Base-by-base conservation (phyloP, 1,284 basidiomycete genomes). In the Limonomyces culmigenus region DNA sequence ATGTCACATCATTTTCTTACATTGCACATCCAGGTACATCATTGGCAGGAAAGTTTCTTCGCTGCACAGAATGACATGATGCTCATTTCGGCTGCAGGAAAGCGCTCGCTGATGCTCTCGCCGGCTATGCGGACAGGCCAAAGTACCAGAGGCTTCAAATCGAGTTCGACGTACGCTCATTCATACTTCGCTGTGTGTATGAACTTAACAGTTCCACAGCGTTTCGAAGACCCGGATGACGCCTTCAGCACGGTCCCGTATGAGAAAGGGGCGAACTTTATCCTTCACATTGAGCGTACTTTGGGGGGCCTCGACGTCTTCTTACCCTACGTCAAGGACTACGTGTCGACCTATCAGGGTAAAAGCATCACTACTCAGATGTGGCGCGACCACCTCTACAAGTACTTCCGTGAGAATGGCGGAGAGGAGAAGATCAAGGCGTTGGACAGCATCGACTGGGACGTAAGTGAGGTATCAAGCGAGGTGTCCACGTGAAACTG, bases 201-300 rank as follows among this genome's bases (percentile, higher is more conserved):
- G n/a, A n/a, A n/a, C n/a, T n/a, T n/a, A n/a, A n/a, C n/a, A n/a
- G n/a, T n/a, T n/a, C n/a, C n/a, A n/a, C n/a, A n/a, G n/a, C n/a
- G n/a, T n/a, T n/a, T n/a, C n/a, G 86, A 91, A 51, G 84, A 86
- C 53, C 83, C 75, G n/a, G 85, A 88, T 49, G 83, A 86, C 38
- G 84, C 80, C 5, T 91, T 70, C 46, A 65, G 69, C 43, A 60
- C 59, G 37, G 61, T 84, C 11, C 74, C 79, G 1, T 85, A 84
- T 50, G 78, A 85, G 49, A 81, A 80, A 53, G 69, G 83, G 19
- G 64, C 71, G 17, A 84, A 83, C 56, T 72, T 87, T 45, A 53
- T 87, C 11, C 56, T 78, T 17, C 57, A 75, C 50, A 56, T 80
- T 16, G 75, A 97, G 56, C 64, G 72, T 21, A 72, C 67, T 3